Evolutionary conservation across 2,329 filamentous ascomycete species (phyloP).

Genomic region (Fusarium neocosmosporiellum): DNA sequence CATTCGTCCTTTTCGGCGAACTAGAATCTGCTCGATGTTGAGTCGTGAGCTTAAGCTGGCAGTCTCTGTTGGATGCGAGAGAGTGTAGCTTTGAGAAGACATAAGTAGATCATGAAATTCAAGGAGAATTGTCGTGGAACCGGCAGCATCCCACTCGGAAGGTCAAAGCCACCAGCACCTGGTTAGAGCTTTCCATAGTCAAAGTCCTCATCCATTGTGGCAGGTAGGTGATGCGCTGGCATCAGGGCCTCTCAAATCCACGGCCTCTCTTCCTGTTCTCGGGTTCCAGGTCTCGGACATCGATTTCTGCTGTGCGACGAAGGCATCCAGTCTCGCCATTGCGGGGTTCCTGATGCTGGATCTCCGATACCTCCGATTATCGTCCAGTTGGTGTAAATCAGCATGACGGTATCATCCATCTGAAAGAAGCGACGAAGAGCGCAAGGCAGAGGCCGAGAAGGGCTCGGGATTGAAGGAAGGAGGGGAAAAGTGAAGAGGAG

Average conservation of each 20-base stretch:
- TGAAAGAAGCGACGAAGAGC: not conserved
- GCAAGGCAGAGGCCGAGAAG: not conserved
- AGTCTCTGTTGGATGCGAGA: not conserved
- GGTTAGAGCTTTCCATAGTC: not conserved
- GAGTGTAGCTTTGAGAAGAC: not conserved
- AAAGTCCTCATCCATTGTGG: not conserved
- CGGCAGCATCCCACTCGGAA: not conserved
- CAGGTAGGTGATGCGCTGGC: not conserved
- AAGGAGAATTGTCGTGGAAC: not conserved
- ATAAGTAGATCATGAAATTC: not conserved
- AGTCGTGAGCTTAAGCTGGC: not conserved
- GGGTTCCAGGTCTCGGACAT: not conserved
- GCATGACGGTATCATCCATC: not conserved
- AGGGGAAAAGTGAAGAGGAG: not conserved
- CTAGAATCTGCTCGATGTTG: not conserved
- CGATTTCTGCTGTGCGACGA: not conserved
- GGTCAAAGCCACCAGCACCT: not conserved
- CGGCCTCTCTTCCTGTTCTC: not conserved
- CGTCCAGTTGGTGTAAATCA: not conserved
- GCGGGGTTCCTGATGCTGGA: conserved; percentile 13
- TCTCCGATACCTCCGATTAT: not conserved
- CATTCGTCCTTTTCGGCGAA: not conserved
- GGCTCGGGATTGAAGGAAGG: not conserved
- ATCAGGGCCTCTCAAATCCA: not conserved
- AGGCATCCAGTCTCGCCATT: not conserved